Evolutionary conservation across 345 rosid genomes (phyloP), one percentile per base, ranked within the genome.

Genomic region (Eucalyptus coolabah): DNA sequence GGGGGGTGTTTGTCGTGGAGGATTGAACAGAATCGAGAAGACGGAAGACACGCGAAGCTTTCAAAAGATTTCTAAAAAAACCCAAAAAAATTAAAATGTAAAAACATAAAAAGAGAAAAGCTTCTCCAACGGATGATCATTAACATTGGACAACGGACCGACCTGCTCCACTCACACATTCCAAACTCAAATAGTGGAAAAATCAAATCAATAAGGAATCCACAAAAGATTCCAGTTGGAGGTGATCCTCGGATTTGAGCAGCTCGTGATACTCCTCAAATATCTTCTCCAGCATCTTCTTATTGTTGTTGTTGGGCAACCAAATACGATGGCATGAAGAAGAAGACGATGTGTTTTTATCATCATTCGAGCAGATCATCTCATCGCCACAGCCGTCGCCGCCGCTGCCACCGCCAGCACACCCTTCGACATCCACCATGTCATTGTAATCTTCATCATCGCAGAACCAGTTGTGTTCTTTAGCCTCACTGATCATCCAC

Each of bases 221-320:
- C n/a, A 54, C 69, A 32, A 88, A 88, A 9, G 87, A 81, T 42
- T 88, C 89, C 50, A 56, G 26, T 34, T 80, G 77, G 17, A 30
- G 67, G 56, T 34, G 50, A 44, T 88, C 89, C 40, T 88, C 89
- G 40, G 88, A 50, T 51, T 56, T 65, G 26, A 91, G 88, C 60
- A 92, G 89, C 50, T 87, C 87, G 80, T 89, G 56, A 37, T 90
- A 89, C 50, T 89, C 91, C 85, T 88, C 87, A 47, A 91, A 88
- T 13, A 91, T 80, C 51, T 89, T 72, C 89, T 90, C 93, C 42
- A 90, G 54, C 80, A 34, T 80, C 3, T 60, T 54, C 49, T 60
- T 3, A 45, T 88, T 86, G 17, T 28, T 44, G 82, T 72, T 77
- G 85, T 40, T 40, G 85, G 47, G 85, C 47, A 77, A 77, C 85